Evolutionary conservation across 495 filamentous ascomycete species (phyloP).

Genomic region (Bacidia rubella): DNA sequence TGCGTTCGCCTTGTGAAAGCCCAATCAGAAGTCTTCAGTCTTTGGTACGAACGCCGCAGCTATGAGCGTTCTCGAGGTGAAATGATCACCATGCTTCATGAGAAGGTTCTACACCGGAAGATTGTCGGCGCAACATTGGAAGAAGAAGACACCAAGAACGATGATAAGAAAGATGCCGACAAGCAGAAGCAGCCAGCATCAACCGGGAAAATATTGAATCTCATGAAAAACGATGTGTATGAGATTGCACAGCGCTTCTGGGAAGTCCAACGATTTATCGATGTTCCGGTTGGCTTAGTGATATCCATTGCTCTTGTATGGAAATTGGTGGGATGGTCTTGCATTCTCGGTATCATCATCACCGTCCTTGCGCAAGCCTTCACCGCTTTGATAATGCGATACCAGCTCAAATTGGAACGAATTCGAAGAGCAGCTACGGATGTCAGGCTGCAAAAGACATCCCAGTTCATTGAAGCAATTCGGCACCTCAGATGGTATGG

Average conservation of each 20-base stretch:
- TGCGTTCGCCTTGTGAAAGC: slow-evolving; percentile 43
- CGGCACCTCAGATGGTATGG: slow-evolving; percentile 80
- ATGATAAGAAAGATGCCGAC: too few relatives aligned
- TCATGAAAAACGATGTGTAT: slow-evolving; percentile 69
- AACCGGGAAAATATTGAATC: slow-evolving; percentile 72
- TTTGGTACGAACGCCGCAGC: slow-evolving; percentile 62
- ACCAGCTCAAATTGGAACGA: slow-evolving; percentile 47
- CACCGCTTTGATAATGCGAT: slow-evolving; percentile 48
- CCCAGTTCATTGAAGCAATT: slow-evolving; percentile 71
- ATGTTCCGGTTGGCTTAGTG: slow-evolving; percentile 53
- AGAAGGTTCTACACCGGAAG: slow-evolving; percentile 68
- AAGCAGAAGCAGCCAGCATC: slow-evolving; percentile 49
- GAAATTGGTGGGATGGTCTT: slow-evolving; percentile 65
- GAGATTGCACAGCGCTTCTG: slow-evolving; percentile 73
- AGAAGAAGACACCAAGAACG: slow-evolving; percentile 16
- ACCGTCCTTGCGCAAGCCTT: slow-evolving; percentile 49
- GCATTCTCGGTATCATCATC: slow-evolving; percentile 53
- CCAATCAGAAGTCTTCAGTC: slow-evolving; percentile 52
- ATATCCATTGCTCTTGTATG: slow-evolving; percentile 58
- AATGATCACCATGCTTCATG: slow-evolving; percentile 79
- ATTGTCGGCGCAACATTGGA: slow-evolving; percentile 36
- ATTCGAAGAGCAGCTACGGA: slow-evolving; percentile 56
- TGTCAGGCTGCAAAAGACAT: slow-evolving; percentile 54
- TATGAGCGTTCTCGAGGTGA: slow-evolving; percentile 74
- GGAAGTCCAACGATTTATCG: slow-evolving; percentile 57